Evolutionary conservation across 768 basidiomycete species (phyloP).

Genomic region (Xerocomellus intermedius): DNA sequence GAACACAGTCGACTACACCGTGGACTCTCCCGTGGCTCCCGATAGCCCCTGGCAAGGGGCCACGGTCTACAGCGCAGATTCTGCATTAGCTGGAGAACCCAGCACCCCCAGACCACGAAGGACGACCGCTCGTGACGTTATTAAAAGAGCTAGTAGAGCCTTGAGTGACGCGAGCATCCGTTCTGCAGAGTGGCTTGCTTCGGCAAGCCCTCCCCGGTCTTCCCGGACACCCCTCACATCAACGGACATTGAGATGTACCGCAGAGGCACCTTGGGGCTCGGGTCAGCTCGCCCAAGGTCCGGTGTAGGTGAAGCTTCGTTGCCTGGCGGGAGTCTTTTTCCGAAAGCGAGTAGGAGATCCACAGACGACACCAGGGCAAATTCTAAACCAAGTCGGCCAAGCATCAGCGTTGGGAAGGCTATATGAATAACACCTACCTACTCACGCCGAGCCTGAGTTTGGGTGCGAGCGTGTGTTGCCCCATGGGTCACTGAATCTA

Average conservation of each 20-base stretch:
- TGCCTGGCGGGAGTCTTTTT: not conserved
- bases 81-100: not conserved
- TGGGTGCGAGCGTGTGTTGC: constrained; percentile 27
- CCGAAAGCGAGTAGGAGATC: constrained; percentile 1
- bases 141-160: constrained; percentile 21
- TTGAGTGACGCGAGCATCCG: constrained; percentile 30
- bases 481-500: constrained; percentile 31
- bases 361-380: not conserved
- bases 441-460: constrained; percentile 21
- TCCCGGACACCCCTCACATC: constrained; percentile 13
- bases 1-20: not conserved
- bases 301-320: not conserved
- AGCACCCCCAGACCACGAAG: constrained; percentile 13
- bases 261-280: constrained; percentile 14
- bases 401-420: constrained; percentile 37
- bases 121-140: constrained; percentile 12
- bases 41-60: constrained; percentile 6
- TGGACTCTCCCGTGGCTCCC: constrained; percentile 5
- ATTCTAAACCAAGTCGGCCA: not conserved
- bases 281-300: not conserved
- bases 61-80: not conserved
- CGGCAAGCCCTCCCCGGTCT: constrained; percentile 17
- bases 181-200: constrained; percentile 33
- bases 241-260: constrained; percentile 28
- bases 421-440: constrained; percentile 35